Evolutionary conservation across 805 yeast species (phyloP).

Genomic region (Lipomyces yamanashiensis): DNA sequence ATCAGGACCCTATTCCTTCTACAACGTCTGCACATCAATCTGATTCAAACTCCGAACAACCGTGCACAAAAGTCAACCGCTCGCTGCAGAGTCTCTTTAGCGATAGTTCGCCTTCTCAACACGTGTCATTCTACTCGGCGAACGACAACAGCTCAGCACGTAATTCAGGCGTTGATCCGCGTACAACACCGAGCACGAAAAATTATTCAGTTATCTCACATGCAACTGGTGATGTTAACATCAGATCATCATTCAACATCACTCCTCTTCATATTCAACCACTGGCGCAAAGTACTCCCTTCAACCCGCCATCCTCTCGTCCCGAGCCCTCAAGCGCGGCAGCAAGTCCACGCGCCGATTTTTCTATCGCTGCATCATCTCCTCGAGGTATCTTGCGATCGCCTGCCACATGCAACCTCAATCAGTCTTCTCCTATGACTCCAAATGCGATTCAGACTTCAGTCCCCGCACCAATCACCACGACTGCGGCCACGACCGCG

Average conservation of each 20-base stretch:
- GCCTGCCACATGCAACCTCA: constrained; percentile 6
- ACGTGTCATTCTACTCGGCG: constrained; percentile 24
- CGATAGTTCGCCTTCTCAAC: constrained; percentile 21
- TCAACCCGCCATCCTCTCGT: neutral
- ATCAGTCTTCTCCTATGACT: neutral
- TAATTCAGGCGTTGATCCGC: neutral
- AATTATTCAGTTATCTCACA: neutral
- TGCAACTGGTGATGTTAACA: neutral
- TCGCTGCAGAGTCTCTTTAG: constrained; percentile 5
- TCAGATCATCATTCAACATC: neutral
- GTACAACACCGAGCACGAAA: constrained; percentile 7
- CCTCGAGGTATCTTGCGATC: constrained; percentile 10
- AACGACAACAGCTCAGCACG: neutral
- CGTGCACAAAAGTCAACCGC: neutral
- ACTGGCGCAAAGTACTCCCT: constrained; percentile 27
- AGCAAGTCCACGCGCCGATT: neutral
- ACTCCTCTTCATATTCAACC: constrained; percentile 18
- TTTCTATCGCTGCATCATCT: neutral
- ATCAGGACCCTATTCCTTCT: neutral
- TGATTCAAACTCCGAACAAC: neutral
- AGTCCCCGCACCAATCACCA: neutral
- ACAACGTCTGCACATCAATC: neutral
- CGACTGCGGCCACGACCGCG: constrained; percentile 3
- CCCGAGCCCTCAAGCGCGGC: neutral
- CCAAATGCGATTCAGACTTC: constrained; percentile 8